A percentile compares a stretch with the other conserved stretches of the same genome.
Evolutionary conservation across 805 yeast genomes (phyloP).

Genomic region (Zygoascus biomembranicola): DNA sequence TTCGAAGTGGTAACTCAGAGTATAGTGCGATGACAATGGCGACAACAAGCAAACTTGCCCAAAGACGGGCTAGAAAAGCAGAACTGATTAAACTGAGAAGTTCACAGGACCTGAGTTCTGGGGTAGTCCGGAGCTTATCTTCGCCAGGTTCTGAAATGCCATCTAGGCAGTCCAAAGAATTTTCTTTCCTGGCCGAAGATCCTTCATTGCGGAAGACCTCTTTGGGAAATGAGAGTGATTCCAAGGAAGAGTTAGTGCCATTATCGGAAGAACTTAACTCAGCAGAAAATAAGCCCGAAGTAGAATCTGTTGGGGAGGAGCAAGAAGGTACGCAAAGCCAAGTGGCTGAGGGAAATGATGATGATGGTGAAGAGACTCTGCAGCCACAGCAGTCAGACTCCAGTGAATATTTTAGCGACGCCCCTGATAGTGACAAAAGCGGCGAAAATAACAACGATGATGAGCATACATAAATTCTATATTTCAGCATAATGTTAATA

Average conservation of each 20-base stretch:
- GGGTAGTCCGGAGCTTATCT: not conserved
- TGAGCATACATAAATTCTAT: not conserved
- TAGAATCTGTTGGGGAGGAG: too few species aligned
- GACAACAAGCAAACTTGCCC: conserved; percentile 14
- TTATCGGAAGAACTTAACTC: not conserved
- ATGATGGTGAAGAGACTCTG: too few species aligned
- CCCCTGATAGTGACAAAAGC: not conserved
- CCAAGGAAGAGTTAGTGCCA: not conserved
- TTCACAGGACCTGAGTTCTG: conserved; percentile 1
- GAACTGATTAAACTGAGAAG: conserved; percentile 8
- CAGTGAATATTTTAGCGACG: not conserved
- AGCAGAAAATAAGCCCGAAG: too few species aligned
- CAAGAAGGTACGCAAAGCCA: too few species aligned
- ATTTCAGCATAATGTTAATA: not conserved
- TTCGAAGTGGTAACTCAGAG: conserved; percentile 34
- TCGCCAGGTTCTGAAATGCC: not conserved
- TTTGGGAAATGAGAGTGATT: not conserved
- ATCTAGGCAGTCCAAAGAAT: not conserved
- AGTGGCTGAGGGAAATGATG: too few species aligned
- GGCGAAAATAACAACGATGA: not conserved
- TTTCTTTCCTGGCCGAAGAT: not conserved
- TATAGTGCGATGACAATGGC: conserved; percentile 8
- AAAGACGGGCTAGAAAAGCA: conserved; percentile 21
- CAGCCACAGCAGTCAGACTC: too few species aligned
- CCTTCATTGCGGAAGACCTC: too few species aligned